Percentiles rank a stretch among this genome's conserved stretches.
Conservation (phyloP, 2,329 filamentous ascomycete species). For the Fusarium denticulatum region DNA sequence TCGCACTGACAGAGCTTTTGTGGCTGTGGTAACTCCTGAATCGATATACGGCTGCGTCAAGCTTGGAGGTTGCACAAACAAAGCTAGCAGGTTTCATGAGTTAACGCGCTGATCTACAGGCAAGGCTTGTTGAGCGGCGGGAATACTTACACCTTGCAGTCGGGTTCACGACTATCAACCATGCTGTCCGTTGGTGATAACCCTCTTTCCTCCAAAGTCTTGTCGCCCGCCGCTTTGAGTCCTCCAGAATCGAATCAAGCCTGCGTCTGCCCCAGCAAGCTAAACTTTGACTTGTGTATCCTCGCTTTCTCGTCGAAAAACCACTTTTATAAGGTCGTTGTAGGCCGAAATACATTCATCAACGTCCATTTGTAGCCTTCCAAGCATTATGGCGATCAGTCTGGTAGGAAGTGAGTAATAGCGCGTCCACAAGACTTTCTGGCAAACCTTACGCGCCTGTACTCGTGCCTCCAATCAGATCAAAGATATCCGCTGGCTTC, state of each 20-base stretch:
- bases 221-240: background rate
- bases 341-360: background rate
- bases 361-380: background rate
- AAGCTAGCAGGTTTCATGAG: too few species aligned
- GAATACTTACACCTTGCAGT: background rate
- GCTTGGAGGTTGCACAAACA: background rate
- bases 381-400: constrained; percentile 4
- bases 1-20: fast-evolving
- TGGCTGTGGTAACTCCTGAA: background rate
- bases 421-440: fast-evolving
- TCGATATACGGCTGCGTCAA: background rate
- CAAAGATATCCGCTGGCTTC: constrained; percentile 1
- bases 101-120: too few species aligned
- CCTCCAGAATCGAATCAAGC: background rate
- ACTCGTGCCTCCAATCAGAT: background rate
- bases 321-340: background rate
- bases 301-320: background rate
- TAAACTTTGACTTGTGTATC: background rate
- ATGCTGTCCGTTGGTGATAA: background rate
- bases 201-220: background rate
- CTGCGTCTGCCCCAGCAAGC: background rate
- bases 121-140: too few species aligned
- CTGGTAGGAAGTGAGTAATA: background rate
- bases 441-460: background rate
- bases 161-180: background rate